Percentiles rank a stretch among this genome's conserved stretches.
Conservation (phyloP, 106 monocot species). For the Alisma plantagoaquatica region DNA sequence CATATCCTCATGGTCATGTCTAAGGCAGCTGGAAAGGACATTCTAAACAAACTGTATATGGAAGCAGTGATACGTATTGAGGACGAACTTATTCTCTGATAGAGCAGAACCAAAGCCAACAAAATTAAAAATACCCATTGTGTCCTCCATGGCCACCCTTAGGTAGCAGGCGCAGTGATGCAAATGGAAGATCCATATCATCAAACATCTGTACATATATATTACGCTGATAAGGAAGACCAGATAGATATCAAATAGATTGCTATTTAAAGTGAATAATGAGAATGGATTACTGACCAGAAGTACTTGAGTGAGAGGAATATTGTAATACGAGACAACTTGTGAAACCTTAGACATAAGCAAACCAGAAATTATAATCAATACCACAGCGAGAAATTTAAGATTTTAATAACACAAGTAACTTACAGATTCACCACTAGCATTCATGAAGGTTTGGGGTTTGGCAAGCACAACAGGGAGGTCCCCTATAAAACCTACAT, state of each 20-base stretch:
- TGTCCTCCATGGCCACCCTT: constrained; percentile 99
- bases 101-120: no score
- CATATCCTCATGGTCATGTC: no score
- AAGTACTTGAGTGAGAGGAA: constrained; percentile 84
- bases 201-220: constrained; percentile 82
- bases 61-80: no score
- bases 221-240: no score
- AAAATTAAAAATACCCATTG: constrained; percentile 83
- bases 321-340: constrained; percentile 76
- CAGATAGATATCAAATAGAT: no score
- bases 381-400: no score
- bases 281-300: constrained; percentile 46
- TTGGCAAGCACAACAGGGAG: constrained; percentile 86
- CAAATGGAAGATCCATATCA: constrained; percentile 94
- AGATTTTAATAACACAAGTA: no score
- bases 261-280: no score
- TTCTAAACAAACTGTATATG: no score
- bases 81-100: no score
- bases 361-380: no score
- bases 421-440: constrained; percentile 99
- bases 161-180: constrained; percentile 70
- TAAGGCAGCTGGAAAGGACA: no score
- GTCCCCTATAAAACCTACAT: constrained; percentile 62
- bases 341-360: constrained; percentile 85
- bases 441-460: constrained; percentile 97